Evolutionary conservation across 208 protist genomes (phyloP).

Genomic region (Trypanosoma theileri): DNA sequence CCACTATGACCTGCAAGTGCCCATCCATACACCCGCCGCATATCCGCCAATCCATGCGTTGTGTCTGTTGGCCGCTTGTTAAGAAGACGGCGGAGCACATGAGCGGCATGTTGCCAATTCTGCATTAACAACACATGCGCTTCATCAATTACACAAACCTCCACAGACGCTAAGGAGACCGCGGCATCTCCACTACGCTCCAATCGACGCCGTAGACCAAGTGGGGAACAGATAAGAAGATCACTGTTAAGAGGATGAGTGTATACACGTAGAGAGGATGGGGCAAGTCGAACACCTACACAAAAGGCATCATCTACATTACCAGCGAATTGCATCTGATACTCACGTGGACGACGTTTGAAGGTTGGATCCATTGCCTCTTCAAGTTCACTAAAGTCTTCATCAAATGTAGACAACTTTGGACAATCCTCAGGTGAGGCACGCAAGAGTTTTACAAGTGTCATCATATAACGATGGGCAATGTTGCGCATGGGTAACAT

Average conservation of each 20-base stretch:
- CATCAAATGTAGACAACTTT: conserved; percentile 77
- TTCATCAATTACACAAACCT: conserved; percentile 94
- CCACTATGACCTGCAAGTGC: conserved; percentile 74
- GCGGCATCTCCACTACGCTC: conserved; percentile 74
- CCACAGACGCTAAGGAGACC: conserved; percentile 92
- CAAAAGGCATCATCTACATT: conserved; percentile 97
- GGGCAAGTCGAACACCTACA: conserved; percentile 85
- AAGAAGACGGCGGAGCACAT: conserved; percentile 58
- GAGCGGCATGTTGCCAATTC: conserved; percentile 95
- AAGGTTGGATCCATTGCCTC: conserved; percentile 88
- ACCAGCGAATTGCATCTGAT: conserved; percentile 91
- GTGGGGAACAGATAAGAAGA: conserved; percentile 95
- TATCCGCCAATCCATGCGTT: conserved; percentile 76
- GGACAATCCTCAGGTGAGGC: conserved; percentile 61
- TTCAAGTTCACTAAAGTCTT: conserved; percentile 87
- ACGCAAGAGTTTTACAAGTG: conserved; percentile 72
- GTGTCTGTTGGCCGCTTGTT: conserved; percentile 88
- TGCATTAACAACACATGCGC: conserved; percentile 96
- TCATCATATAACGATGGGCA: conserved; percentile 86
- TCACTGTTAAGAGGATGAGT: conserved; percentile 92
- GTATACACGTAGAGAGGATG: conserved; percentile 82
- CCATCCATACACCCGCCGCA: conserved; percentile 89
- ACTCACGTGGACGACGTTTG: conserved; percentile 83
- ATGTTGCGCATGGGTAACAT: conserved; percentile 93
- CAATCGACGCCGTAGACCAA: conserved; percentile 86